Evolutionary conservation across 306 rosid genomes (phyloP).

Genomic region (Vachellia pachyceras): DNA sequence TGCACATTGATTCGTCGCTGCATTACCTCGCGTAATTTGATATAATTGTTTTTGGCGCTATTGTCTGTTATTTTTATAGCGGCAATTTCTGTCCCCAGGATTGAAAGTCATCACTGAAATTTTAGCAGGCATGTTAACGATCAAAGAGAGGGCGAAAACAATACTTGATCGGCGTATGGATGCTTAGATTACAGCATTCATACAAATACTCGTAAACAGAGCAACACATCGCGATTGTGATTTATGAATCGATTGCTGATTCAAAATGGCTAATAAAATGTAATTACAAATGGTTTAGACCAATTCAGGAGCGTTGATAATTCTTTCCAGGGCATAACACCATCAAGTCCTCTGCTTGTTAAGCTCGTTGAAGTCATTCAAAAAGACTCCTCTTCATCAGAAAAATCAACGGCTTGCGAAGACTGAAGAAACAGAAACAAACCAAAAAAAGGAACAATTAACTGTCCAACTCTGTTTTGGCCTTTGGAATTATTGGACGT

Average conservation of each 20-base stretch:
- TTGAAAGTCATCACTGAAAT: no score
- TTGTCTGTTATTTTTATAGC: background rate
- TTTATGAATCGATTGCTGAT: background rate
- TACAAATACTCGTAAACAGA: background rate
- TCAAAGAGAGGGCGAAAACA: no score
- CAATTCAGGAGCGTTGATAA: background rate
- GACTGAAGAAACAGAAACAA: background rate
- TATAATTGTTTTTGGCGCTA: no score
- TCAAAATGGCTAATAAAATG: background rate
- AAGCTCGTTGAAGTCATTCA: background rate
- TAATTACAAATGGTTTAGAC: background rate
- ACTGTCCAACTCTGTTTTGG: background rate
- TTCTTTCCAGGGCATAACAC: background rate
- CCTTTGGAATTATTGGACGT: background rate
- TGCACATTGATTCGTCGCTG: background rate
- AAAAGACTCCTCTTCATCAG: slow-evolving; percentile 7
- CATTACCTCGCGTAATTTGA: background rate
- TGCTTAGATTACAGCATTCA: no score
- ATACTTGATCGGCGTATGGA: no score
- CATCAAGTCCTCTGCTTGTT: background rate
- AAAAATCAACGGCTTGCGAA: background rate
- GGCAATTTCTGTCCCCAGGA: slow-evolving; percentile 29
- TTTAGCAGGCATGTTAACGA: no score
- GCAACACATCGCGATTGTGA: background rate
- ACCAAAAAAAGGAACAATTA: background rate